A percentile compares a stretch with the other conserved stretches of the same genome.
Evolutionary conservation across 2,329 filamentous ascomycete species (phyloP).

Genomic region (Colletotrichum tropicale): DNA sequence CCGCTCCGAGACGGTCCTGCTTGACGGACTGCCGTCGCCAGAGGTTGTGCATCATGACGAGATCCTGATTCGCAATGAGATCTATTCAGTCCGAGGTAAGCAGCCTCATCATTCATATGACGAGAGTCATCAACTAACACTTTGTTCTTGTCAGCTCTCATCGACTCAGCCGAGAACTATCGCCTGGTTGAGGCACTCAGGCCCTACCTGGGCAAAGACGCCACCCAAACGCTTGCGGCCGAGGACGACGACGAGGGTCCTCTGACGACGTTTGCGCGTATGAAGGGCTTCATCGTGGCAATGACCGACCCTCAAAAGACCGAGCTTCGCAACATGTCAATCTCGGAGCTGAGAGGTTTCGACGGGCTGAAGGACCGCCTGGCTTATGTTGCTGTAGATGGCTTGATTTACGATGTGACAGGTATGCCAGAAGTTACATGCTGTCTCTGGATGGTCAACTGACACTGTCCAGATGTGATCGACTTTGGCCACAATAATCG

Average conservation of each 20-base stretch:
- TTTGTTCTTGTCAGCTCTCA: not conserved
- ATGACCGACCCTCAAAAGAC: not conserved
- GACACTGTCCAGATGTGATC: not conserved
- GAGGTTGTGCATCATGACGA: not conserved
- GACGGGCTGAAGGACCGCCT: not conserved
- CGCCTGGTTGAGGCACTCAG: not conserved
- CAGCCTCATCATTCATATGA: not conserved
- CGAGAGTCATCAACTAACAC: not conserved
- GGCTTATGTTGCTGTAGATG: not conserved
- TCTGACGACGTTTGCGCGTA: not conserved
- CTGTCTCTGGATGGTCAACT: not conserved
- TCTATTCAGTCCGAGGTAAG: not conserved
- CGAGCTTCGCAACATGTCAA: not conserved
- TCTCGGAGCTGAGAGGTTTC: not conserved
- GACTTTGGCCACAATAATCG: not conserved
- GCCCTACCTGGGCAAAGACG: not conserved
- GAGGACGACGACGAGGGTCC: not conserved
- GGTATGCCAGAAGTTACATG: not conserved
- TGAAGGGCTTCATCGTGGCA: not conserved
- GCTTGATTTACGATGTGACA: slow-evolving; percentile 18
- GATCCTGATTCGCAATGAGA: not conserved
- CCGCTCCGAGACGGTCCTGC: not conserved
- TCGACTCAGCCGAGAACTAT: not conserved
- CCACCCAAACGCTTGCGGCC: not conserved
- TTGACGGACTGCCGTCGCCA: not conserved